phyloP scores from a whole-genome alignment of 2,329 filamentous ascomycete genomes.

The Hymenoscyphus fraxineus region DNA sequence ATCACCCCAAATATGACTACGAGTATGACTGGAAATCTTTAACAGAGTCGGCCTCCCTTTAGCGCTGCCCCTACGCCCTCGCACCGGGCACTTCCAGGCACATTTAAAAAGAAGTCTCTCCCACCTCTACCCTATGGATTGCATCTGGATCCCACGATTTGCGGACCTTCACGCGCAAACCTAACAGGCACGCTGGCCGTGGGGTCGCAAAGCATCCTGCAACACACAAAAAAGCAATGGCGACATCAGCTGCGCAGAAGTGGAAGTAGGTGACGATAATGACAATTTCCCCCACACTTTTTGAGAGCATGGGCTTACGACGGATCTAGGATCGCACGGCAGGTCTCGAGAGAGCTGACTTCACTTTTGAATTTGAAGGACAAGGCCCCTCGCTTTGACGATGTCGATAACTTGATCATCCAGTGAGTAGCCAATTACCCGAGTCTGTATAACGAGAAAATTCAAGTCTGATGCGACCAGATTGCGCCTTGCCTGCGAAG shows the following conservation, averaged over 20 bases:
- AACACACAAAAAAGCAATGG: constrained; percentile 27
- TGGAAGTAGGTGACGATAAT: constrained; percentile 44
- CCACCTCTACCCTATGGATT: constrained; percentile 28
- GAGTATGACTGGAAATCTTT: neutral
- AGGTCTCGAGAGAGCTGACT: constrained; percentile 46
- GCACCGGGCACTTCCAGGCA: constrained; percentile 4
- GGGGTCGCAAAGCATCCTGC: constrained; percentile 36
- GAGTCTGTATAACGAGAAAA: neutral
- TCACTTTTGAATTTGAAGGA: constrained; percentile 47
- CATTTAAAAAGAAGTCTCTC: neutral
- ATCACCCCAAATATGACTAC: neutral
- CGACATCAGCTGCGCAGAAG: constrained; percentile 41
- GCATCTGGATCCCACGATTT: constrained; percentile 26
- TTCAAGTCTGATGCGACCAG: constrained; percentile 24
- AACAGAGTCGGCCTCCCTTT: constrained; percentile 1
- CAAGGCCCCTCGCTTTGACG: constrained; percentile 44
- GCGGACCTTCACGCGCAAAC: constrained; percentile 47
- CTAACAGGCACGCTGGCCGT: constrained; percentile 54
- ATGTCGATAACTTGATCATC: constrained; percentile 40
- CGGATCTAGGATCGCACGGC: constrained; percentile 38
- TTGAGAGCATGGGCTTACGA: neutral
- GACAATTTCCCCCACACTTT: neutral
- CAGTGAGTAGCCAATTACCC: constrained; percentile 25
- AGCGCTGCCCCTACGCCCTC: neutral
- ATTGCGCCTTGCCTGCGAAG: constrained; percentile 58